Base-by-base conservation (phyloP, 257 asterid genomes). In the Leptodermis oblonga region DNA sequence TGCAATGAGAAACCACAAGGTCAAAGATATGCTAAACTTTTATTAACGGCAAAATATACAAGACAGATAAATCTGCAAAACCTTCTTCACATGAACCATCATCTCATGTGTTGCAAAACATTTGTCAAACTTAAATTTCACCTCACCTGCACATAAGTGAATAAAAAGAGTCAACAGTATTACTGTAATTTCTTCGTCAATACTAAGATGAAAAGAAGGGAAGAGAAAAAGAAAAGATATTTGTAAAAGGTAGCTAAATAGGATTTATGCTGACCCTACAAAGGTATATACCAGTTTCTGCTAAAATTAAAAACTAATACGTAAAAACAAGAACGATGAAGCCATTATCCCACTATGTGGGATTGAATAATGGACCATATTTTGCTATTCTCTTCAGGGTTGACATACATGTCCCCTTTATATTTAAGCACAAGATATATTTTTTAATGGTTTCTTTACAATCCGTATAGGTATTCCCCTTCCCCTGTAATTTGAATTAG, bases 41-140 rank as follows among this genome's bases (percentile, higher is more conserved):
- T 48, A 62, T 69, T 26, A 64, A 70, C 25, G 31, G 72, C 23
- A 69, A 37, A 46, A 52, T 14, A 58, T 20, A 73, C 18, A n/a
- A 39, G 26, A 60, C 51, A 64, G 23, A 34, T 15, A 71, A 69
- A 56, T 54, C 45, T 12, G 52, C 33, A 67, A 70, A 62, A 93
- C 99, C 99, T 93, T 88, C 82, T 77, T 86, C 82, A 93, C 86
- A 70, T 79, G 91, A 48, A 74, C 86, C 96, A 93, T 90, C 95
- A 93, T 88, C 46, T 92, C 73, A 62, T 83, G 88, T 36, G 97
- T 90, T 53, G 99, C 83, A 62, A 88, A 79, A 78, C 99, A 93
- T 77, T 80, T 88, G 83, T 90, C 97, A 84, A 82, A 93, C 74
- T 85, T 87, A 64, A 93, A 80, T 83, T 93, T 93, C 65, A 83